These are phyloP conservation scores for Angophora floribunda DNA, from an alignment of 345 rosid species.

Conservation along the genomic window DNA sequence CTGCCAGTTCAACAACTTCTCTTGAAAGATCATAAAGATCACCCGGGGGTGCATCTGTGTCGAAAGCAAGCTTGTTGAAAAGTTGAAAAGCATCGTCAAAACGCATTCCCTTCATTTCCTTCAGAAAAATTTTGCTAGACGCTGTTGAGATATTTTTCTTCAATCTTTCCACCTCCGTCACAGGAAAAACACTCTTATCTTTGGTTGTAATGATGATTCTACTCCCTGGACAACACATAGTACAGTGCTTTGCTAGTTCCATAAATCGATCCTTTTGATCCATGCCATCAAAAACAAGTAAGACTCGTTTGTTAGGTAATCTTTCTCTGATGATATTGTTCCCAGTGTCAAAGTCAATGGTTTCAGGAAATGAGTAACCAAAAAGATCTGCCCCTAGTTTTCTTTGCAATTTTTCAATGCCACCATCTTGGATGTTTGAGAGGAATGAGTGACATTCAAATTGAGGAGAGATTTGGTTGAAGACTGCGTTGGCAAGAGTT, in stretches of 20 bases:
- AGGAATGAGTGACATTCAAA: neutral
- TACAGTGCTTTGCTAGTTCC: neutral
- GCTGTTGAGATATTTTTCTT: neutral
- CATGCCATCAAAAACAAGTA: neutral
- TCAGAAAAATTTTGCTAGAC: accelerated
- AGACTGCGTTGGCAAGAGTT: neutral
- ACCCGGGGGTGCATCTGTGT: neutral
- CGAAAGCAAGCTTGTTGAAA: neutral
- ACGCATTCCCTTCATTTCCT: neutral
- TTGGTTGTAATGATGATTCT: neutral
- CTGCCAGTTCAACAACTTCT: neutral
- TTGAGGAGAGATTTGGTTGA: neutral
- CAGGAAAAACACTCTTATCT: neutral
- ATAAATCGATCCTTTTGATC: neutral
- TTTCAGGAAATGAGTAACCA: accelerated
- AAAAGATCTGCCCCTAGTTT: neutral
- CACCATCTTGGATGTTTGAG: neutral
- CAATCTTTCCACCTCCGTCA: neutral
- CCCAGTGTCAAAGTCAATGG: neutral
- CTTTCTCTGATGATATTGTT: neutral
- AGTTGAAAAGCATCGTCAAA: neutral
- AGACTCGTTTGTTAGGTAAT: neutral
- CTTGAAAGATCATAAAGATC: neutral
- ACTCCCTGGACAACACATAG: neutral
- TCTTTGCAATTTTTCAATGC: neutral